phyloP scores from a whole-genome alignment of 1,284 basidiomycete species.

The Erythrobasidium hasegawianum region DNA sequence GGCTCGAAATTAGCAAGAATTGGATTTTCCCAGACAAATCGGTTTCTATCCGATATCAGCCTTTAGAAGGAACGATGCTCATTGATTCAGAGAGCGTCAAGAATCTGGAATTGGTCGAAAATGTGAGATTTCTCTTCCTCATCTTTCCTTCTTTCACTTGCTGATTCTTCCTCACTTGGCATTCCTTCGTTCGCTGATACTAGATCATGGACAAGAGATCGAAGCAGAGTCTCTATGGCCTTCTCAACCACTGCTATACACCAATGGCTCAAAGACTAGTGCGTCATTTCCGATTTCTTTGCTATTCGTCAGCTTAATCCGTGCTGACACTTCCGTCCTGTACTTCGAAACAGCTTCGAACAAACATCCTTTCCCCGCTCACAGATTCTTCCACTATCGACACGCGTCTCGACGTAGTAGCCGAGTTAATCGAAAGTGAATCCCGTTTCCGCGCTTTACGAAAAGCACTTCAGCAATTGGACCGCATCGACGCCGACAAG shows the following conservation, averaged over 20 bases:
- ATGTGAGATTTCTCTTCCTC: conserved; percentile 55
- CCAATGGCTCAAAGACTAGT: conserved; percentile 50
- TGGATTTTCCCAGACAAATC: conserved; percentile 66
- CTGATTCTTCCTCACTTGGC: no score
- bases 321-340: not conserved
- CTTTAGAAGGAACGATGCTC: conserved; percentile 78
- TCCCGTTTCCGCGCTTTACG: conserved; percentile 58
- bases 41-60: conserved; percentile 71
- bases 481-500: conserved; percentile 76
- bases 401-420: conserved; percentile 59
- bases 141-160: not conserved
- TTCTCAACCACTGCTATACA: conserved; percentile 75
- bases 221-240: conserved; percentile 44
- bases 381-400: conserved; percentile 65
- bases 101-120: conserved; percentile 81
- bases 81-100: conserved; percentile 80
- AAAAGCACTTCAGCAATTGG: conserved; percentile 13
- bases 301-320: not conserved
- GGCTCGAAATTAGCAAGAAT: conserved; percentile 64
- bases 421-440: conserved; percentile 71
- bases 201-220: conserved; percentile 40
- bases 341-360: conserved; percentile 61
- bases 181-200: conserved; percentile 40
- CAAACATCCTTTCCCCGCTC: conserved; percentile 73
- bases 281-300: not conserved